These are phyloP conservation scores for Daedaleopsis sinensis DNA, from an alignment of 768 basidiomycete species.

Conservation along the genomic window DNA sequence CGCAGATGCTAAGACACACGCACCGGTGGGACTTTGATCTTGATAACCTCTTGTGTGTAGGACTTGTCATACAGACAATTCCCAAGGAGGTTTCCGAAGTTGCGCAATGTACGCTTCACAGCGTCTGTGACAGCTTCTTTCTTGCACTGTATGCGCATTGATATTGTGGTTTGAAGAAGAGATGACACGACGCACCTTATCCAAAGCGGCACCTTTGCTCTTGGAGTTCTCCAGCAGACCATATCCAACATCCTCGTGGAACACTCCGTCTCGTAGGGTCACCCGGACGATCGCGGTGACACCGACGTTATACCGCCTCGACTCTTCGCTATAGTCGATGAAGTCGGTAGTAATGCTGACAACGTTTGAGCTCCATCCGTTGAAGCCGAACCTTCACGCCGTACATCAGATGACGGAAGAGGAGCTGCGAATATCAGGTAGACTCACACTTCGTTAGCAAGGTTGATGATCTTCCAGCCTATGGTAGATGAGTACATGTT, in stretches of 20 bases:
- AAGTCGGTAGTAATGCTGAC: slow-evolving; percentile 78
- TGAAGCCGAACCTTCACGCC: slow-evolving; percentile 74
- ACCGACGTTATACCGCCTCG: slow-evolving; percentile 66
- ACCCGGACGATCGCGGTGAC: slow-evolving; percentile 87
- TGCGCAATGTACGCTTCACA: slow-evolving; percentile 86
- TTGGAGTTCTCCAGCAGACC: slow-evolving; percentile 85
- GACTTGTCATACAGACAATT: slow-evolving; percentile 98
- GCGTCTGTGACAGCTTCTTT: slow-evolving; percentile 98
- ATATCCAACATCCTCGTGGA: slow-evolving; percentile 94
- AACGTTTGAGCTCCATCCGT: slow-evolving; percentile 89
- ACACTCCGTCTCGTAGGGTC: slow-evolving; percentile 84
- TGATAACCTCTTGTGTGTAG: slow-evolving; percentile 81
- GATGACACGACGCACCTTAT: slow-evolving; percentile 67
- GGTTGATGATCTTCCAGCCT: slow-evolving; percentile 94
- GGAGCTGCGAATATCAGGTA: background rate
- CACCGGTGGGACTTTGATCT: slow-evolving; percentile 85
- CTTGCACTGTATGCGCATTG: slow-evolving; percentile 70
- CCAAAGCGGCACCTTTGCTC: slow-evolving; percentile 82
- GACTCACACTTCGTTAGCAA: slow-evolving; percentile 85
- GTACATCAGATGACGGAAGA: background rate
- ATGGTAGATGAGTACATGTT: background rate
- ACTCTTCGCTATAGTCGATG: slow-evolving; percentile 73
- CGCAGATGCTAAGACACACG: slow-evolving; percentile 32
- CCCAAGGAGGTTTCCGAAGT: slow-evolving; percentile 93
- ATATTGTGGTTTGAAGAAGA: background rate